Conservation (phyloP, 768 basidiomycete species). For the Termitomyces sp. region DNA sequence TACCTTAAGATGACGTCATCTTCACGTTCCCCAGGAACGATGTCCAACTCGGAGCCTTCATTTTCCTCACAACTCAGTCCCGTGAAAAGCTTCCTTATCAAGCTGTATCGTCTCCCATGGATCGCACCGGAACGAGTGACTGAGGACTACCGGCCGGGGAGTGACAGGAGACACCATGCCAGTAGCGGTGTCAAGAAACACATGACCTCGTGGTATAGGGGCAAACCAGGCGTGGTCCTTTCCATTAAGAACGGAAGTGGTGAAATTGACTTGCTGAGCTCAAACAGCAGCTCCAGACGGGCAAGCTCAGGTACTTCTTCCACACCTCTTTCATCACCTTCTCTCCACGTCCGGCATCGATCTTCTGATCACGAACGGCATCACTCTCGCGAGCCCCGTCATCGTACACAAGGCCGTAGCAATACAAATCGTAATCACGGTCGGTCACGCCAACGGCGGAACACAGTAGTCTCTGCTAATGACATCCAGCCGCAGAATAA, state of each 20-base stretch:
- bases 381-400: conserved; percentile 15
- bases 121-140: conserved; percentile 41
- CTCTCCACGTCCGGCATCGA: conserved; percentile 8
- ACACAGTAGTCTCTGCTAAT: conserved; percentile 13
- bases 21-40: conserved; percentile 17
- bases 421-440: conserved; percentile 10
- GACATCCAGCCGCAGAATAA: conserved; percentile 10
- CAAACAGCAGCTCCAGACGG: conserved; percentile 23
- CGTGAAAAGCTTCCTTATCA: conserved; percentile 38
- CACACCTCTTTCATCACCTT: conserved; percentile 17
- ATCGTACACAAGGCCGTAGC: neutral
- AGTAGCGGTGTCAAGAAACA: conserved; percentile 23
- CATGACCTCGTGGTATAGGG: conserved; percentile 33
- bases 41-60: conserved; percentile 31
- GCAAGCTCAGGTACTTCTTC: conserved; percentile 20
- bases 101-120: conserved; percentile 46
- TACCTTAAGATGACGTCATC: conserved; percentile 37
- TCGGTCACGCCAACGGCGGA: conserved; percentile 13
- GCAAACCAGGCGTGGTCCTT: conserved; percentile 21
- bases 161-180: conserved; percentile 13
- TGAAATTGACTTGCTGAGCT: conserved; percentile 31
- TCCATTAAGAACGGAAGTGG: conserved; percentile 22
- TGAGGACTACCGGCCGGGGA: conserved; percentile 40
- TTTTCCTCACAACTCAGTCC: conserved; percentile 35
- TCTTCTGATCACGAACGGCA: conserved; percentile 20